Evolutionary conservation across 352 stramenopile species (phyloP).

Genomic region (Salisapilia sapeloensis): DNA sequence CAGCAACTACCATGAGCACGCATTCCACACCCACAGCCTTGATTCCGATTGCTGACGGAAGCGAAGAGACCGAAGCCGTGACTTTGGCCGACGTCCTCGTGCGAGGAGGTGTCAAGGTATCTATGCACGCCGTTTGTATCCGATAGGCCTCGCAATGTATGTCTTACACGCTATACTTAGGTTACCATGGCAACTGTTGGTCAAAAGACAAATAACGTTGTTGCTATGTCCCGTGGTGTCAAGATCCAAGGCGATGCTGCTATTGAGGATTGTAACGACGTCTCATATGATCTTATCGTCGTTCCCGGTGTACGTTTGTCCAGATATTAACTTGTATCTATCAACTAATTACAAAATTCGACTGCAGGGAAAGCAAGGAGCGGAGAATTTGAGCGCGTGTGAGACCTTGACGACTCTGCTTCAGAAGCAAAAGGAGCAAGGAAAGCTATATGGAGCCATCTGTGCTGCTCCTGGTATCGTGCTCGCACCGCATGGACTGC

Average conservation of each 20-base stretch:
- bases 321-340: neutral
- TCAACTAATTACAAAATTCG: neutral
- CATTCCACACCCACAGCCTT: no score
- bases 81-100: constrained; percentile 56
- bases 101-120: constrained; percentile 34
- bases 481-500: constrained; percentile 40
- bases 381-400: constrained; percentile 53
- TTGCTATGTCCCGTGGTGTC: constrained; percentile 58
- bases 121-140: neutral
- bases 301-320: constrained; percentile 24
- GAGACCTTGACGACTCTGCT: constrained; percentile 32
- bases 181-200: constrained; percentile 53
- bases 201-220: constrained; percentile 32
- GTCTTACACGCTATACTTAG: constrained; percentile 1
- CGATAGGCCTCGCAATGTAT: neutral
- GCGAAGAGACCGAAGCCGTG: constrained; percentile 70
- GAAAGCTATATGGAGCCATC: constrained; percentile 58
- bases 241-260: constrained; percentile 45
- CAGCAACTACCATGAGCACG: no score
- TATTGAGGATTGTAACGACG: constrained; percentile 39
- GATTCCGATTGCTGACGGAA: no score
- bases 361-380: constrained; percentile 40
- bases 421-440: constrained; percentile 34
- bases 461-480: constrained; percentile 57
- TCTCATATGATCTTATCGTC: constrained; percentile 47